Percentiles rank a stretch among this genome's conserved stretches.
Conservation (phyloP, 768 basidiomycete species). For the Russula abietina region DNA sequence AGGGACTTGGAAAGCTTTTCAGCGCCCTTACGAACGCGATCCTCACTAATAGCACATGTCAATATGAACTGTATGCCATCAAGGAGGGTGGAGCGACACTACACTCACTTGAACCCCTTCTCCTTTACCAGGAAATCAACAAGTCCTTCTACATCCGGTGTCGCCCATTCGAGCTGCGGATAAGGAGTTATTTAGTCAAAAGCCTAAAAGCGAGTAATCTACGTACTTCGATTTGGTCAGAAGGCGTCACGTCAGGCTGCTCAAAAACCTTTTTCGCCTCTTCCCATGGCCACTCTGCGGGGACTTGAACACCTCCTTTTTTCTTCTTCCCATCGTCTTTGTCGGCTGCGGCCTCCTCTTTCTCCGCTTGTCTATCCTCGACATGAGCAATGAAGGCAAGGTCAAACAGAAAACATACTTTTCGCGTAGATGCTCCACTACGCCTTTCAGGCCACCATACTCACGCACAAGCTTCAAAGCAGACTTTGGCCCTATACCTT, state of each 20-base stretch:
- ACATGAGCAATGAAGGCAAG: constrained; percentile 9
- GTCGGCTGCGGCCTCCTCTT: constrained; percentile 36
- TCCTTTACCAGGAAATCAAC: constrained; percentile 89
- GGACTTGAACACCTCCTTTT: constrained; percentile 72
- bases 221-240: constrained; percentile 85
- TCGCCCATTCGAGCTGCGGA: constrained; percentile 84
- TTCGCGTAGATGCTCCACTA: constrained; percentile 72
- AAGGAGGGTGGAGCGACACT: constrained; percentile 19
- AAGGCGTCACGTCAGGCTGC: constrained; percentile 84
- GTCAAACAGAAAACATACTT: constrained; percentile 43
- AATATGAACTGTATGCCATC: not conserved
- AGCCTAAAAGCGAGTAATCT: constrained; percentile 13
- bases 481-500: constrained; percentile 91
- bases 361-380: constrained; percentile 37
- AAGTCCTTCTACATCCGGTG: constrained; percentile 87
- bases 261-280: constrained; percentile 88
- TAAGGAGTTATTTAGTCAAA: not conserved
- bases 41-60: constrained; percentile 57
- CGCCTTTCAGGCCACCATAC: constrained; percentile 59
- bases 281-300: constrained; percentile 97
- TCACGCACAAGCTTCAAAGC: constrained; percentile 91
- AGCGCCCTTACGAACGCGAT: constrained; percentile 90
- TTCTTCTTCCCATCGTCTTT: constrained; percentile 54
- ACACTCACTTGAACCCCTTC: constrained; percentile 99
- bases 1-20: constrained; percentile 87